Conservation (phyloP, 176 grass and related monocot species). For the Otatea glauca region DNA sequence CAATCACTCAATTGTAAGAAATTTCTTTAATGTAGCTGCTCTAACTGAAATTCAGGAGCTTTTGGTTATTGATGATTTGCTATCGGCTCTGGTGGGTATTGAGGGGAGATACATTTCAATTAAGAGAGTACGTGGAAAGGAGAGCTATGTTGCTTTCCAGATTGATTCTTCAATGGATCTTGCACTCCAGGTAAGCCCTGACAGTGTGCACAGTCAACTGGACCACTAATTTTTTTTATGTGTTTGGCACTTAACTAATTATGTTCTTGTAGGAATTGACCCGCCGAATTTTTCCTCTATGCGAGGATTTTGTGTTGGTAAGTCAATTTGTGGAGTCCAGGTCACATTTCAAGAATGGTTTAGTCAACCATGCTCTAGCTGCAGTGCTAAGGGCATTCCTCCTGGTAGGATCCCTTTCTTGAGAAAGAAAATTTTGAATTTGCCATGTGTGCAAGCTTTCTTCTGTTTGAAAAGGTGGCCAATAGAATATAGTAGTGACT, state of each 20-base stretch:
- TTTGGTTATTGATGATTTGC: slow-evolving; percentile 95
- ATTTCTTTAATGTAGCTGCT: not conserved
- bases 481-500: slow-evolving; percentile 13
- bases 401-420: slow-evolving; percentile 57
- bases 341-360: slow-evolving; percentile 78
- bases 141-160: slow-evolving; percentile 69
- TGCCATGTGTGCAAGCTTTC: slow-evolving; percentile 14
- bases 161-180: slow-evolving; percentile 91
- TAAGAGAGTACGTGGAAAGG: slow-evolving; percentile 79
- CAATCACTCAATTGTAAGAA: not conserved
- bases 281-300: slow-evolving; percentile 80
- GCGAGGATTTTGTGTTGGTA: slow-evolving; percentile 84
- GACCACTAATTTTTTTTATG: not conserved
- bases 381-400: slow-evolving; percentile 89
- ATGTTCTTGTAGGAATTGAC: slow-evolving; percentile 73
- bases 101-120: slow-evolving; percentile 91
- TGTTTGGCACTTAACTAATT: slow-evolving; percentile 37
- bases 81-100: slow-evolving; percentile 87
- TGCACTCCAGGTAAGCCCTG: slow-evolving; percentile 70
- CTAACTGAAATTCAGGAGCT: slow-evolving; percentile 71
- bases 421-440: slow-evolving; percentile 14
- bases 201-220: not conserved
- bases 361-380: slow-evolving; percentile 94
- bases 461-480: not conserved
- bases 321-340: slow-evolving; percentile 91